Percentiles rank a stretch among this genome's conserved stretches.
These are phyloP conservation scores for Chrysoporthe cubensis DNA, from an alignment of 2,329 filamentous ascomycete genomes.

Conservation along the genomic window DNA sequence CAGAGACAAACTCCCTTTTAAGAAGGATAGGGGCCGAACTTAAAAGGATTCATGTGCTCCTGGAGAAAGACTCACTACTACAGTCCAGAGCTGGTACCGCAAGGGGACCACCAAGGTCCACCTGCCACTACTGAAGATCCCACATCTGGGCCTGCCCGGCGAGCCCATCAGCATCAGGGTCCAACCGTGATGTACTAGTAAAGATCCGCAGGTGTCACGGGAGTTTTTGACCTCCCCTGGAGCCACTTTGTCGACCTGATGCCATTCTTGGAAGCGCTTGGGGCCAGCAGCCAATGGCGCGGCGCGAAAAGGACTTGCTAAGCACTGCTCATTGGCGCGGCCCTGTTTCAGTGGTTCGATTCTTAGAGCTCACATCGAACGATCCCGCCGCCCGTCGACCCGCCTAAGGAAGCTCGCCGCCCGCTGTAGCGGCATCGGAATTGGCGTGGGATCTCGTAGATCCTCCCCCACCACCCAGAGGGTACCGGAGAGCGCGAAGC, in stretches of 20 bases:
- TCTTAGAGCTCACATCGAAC: constrained; percentile 21
- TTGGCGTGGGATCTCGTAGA: constrained; percentile 6
- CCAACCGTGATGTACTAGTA: not conserved
- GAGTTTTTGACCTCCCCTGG: constrained; percentile 14
- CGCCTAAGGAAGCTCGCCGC: constrained; percentile 15
- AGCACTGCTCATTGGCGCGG: constrained; percentile 15
- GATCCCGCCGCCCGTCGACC: constrained; percentile 16
- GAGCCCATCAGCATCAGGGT: not conserved
- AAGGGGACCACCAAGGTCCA: not conserved
- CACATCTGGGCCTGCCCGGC: no score
- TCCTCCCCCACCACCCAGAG: constrained; percentile 6
- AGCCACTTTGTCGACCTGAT: constrained; percentile 5
- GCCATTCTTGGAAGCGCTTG: constrained; percentile 3
- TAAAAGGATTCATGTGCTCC: not conserved
- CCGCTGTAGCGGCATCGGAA: constrained; percentile 14
- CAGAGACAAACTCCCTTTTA: not conserved
- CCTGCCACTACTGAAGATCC: no score
- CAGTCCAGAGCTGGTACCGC: not conserved
- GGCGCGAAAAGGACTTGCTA: not conserved
- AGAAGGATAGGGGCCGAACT: constrained; percentile 7
- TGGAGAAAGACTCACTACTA: not conserved
- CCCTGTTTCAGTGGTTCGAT: constrained; percentile 13
- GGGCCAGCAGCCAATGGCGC: constrained; percentile 17
- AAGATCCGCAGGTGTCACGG: not conserved
- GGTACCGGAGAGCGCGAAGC: not conserved